A percentile compares a stretch with the other conserved stretches of the same genome.
Conservation (phyloP, 1,284 basidiomycete genomes). For the Rhodotorula sp. region DNA sequence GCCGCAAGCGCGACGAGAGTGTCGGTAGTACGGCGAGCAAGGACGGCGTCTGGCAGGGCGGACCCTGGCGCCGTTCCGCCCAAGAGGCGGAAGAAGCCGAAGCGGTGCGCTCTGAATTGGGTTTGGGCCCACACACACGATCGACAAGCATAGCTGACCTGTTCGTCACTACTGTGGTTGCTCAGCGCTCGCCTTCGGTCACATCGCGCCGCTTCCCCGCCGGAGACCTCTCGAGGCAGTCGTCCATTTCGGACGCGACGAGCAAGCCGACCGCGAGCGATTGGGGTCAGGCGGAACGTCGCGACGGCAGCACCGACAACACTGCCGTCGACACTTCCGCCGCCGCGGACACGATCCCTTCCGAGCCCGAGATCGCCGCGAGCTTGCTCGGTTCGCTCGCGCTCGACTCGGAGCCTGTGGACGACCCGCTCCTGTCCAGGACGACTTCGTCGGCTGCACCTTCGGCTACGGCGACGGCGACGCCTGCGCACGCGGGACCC, state of each 20-base stretch:
- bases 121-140: not conserved
- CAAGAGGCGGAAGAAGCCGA: constrained; percentile 32
- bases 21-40: constrained; percentile 17
- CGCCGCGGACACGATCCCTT: constrained; percentile 8
- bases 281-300: constrained; percentile 25
- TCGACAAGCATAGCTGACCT: not conserved
- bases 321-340: not conserved
- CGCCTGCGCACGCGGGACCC: constrained; percentile 12
- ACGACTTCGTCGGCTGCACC: not conserved
- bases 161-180: too few species aligned
- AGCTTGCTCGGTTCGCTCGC: constrained; percentile 39
- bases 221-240: constrained; percentile 16
- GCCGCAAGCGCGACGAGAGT: constrained; percentile 18
- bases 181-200: constrained; percentile 35
- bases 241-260: constrained; percentile 5
- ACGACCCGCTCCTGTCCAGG: constrained; percentile 29
- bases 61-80: constrained; percentile 30
- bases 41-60: constrained; percentile 38
- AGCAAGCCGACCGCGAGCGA: constrained; percentile 17
- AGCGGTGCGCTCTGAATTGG: constrained; percentile 21
- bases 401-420: constrained; percentile 34
- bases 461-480: constrained; percentile 4
- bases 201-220: constrained; percentile 33
- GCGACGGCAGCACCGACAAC: not conserved
- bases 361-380: constrained; percentile 23